Percentiles rank a stretch among this genome's conserved stretches.
These are phyloP conservation scores for Chlamydomonas reinhardtii DNA, from an alignment of 163 green algal species.

Conservation along the genomic window DNA sequence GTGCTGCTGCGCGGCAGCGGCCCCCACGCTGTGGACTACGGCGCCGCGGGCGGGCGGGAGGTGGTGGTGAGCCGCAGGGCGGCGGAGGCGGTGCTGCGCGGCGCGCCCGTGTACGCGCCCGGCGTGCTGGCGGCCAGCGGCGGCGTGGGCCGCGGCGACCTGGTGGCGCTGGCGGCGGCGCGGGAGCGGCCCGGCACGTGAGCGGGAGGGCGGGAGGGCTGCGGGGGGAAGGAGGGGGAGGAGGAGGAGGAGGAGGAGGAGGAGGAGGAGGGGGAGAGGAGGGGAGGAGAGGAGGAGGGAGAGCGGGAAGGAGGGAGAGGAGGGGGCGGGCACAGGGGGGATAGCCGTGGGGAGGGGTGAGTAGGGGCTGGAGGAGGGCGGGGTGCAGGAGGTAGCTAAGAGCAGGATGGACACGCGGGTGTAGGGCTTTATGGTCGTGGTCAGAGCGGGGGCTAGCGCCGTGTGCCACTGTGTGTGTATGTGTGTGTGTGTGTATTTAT, in stretches of 20 bases:
- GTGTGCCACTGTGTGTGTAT: no score
- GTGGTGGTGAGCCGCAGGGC: conserved; percentile 84
- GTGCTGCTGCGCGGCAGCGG: conserved; percentile 30
- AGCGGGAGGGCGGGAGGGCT: neutral
- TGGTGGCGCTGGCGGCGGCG: conserved; percentile 72
- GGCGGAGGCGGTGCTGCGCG: conserved; percentile 84
- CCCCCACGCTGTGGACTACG: conserved; percentile 29
- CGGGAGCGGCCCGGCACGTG: conserved; percentile 70
- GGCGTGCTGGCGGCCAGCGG: conserved; percentile 74
- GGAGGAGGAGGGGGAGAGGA: no score
- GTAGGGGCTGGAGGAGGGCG: neutral
- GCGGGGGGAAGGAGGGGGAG: neutral
- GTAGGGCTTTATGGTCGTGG: no score
- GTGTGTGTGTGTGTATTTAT: no score
- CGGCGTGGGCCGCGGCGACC: conserved; percentile 63
- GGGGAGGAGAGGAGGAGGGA: no score
- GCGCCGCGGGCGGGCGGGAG: conserved; percentile 64
- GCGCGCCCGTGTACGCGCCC: conserved; percentile 80
- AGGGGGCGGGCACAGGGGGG: no score
- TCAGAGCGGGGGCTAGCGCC: no score
- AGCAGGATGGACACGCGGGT: no score
- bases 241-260: neutral
- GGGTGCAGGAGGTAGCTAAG: no score
- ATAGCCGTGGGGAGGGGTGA: neutral
- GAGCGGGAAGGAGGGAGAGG: no score